These are phyloP conservation scores for Solanum virginianum DNA, from an alignment of 257 asterid species.

Conservation along the genomic window DNA sequence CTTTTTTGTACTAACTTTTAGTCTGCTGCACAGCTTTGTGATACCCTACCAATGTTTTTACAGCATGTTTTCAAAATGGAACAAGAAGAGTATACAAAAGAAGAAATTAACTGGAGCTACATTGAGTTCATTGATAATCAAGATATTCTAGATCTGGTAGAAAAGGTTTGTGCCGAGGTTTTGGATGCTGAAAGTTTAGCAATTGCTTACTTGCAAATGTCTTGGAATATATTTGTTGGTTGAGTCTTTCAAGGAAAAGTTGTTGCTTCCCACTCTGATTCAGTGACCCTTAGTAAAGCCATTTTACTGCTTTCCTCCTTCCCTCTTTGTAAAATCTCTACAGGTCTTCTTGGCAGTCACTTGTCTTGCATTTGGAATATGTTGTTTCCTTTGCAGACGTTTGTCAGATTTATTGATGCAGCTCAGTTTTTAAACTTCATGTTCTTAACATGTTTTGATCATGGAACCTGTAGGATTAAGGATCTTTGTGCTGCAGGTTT, in stretches of 20 bases:
- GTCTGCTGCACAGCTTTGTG: constrained; percentile 2
- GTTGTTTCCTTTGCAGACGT: neutral
- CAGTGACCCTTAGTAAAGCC: neutral
- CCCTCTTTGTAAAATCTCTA: neutral
- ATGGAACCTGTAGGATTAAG: neutral
- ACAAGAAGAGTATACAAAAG: constrained; percentile 99
- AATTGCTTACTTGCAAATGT: neutral
- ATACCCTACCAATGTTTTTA: constrained; percentile 14
- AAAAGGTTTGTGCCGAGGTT: constrained; percentile 46
- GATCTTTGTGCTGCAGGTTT: neutral
- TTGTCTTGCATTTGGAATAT: neutral
- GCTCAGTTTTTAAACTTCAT: neutral
- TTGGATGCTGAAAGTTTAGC: neutral
- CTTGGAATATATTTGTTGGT: neutral
- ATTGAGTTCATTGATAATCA: constrained; percentile 97
- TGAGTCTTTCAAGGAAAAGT: neutral
- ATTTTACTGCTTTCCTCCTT: neutral
- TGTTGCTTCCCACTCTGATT: neutral
- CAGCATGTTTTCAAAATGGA: constrained; percentile 99
- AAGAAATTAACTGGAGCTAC: constrained; percentile 98
- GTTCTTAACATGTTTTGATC: neutral
- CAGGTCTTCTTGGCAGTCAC: neutral
- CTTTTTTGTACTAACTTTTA: neutral
- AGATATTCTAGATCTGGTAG: constrained; percentile 88
- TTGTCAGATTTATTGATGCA: neutral